Evolutionary conservation across 2,329 filamentous ascomycete genomes (phyloP), one percentile per base, ranked within the genome.

Genomic region (Diaporthe velutina): DNA sequence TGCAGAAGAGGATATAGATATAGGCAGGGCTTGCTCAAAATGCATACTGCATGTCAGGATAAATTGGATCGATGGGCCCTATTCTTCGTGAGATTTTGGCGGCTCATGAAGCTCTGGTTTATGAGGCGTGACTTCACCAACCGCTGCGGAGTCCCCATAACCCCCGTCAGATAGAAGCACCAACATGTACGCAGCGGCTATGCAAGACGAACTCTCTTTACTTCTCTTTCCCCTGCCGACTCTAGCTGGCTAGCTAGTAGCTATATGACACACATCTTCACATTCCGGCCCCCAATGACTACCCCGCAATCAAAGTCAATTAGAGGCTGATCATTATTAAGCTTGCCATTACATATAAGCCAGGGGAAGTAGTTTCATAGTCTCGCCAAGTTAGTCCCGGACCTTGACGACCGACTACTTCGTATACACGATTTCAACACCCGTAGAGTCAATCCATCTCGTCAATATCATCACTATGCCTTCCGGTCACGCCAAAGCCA

Each of bases 401-500:
- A n/a, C 28, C 15, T 17, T 35, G 5, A 50, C 17, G 19, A 50
- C 61, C 13, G 61, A 35, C 12, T 25, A 22, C 12, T n/a, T 25
- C 40, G 4, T 1, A 48, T 13, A 22, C 40, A 40, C 60, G 22
- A 22, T 30, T 12, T n/a, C 15, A 48, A 30, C n/a, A 15, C 15
- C n/a, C 6, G 15, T 12, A 40, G 64, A 50, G 15, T 67, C 7
- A 13, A 13, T 40, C 15, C 13, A 25, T 30, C 45, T 38, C 4
- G 38, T 13, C 33, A 0, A 7, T n/a, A 19, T 35, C 7, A 17
- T n/a, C 74, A 71, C 50, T 17, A 75, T 76, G 82, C 19, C 73
- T 61, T 70, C 64, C 55, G 75, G 75, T 10, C 70, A 83, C 77
- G 84, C 81, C 71, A 81, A 80, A 76, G 90, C 90, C 57, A 85